Conservation (phyloP, 768 basidiomycete species). For the Gelatoporia subvermispora region DNA sequence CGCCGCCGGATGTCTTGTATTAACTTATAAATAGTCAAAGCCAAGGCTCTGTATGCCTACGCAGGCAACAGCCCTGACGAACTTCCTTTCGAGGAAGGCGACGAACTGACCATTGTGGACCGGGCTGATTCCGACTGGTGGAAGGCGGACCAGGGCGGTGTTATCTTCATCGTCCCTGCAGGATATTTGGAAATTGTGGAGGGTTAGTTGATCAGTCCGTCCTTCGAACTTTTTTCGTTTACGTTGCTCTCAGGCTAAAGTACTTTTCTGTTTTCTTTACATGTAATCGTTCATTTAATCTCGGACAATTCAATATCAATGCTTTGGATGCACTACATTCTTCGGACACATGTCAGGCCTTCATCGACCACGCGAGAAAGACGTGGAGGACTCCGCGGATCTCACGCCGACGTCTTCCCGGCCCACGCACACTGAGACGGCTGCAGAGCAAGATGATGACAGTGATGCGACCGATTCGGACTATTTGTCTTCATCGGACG, state of each 20-base stretch:
- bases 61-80: slow-evolving; percentile 69
- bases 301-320: slow-evolving; percentile 11
- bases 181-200: slow-evolving; percentile 80
- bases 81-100: slow-evolving; percentile 80
- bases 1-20: slow-evolving; percentile 1
- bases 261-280: slow-evolving; percentile 48
- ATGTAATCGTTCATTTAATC: slow-evolving; percentile 23
- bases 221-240: slow-evolving; percentile 56
- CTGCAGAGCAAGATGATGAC: slow-evolving; percentile 19
- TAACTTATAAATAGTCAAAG: slow-evolving; percentile 42
- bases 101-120: slow-evolving; percentile 75
- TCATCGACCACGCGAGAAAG: too few relatives aligned
- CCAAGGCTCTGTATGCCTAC: slow-evolving; percentile 81
- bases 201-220: slow-evolving; percentile 73
- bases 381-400: neutral
- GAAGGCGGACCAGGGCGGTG: slow-evolving; percentile 86
- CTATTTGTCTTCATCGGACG: slow-evolving; percentile 37
- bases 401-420: neutral
- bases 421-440: slow-evolving; percentile 19
- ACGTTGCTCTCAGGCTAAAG: slow-evolving; percentile 76
- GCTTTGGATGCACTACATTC: too few relatives aligned
- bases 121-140: slow-evolving; percentile 87
- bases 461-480: slow-evolving; percentile 35
- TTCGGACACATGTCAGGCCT: too few relatives aligned
- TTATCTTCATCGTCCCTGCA: slow-evolving; percentile 88